A percentile compares a stretch with the other conserved stretches of the same genome.
Conservation (phyloP, 2,329 filamentous ascomycete genomes). For the Elsinoe batatas region DNA sequence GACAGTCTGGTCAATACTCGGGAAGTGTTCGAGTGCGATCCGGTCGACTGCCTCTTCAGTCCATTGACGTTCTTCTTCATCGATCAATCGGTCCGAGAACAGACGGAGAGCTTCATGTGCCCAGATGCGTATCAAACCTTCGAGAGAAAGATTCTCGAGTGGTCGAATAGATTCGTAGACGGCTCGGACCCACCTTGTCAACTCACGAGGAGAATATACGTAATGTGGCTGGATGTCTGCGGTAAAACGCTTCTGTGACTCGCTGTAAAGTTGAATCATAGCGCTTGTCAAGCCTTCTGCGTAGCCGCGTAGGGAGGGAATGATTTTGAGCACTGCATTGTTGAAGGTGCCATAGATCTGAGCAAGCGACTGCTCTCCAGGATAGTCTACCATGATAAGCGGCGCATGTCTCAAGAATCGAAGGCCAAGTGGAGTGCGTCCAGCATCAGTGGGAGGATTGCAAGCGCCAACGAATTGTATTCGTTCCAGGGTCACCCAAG, state of each 20-base stretch:
- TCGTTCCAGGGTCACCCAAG: constrained; percentile 92
- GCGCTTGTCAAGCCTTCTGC: constrained; percentile 87
- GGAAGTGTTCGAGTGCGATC: constrained; percentile 86
- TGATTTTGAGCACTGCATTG: constrained; percentile 88
- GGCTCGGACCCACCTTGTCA: constrained; percentile 95
- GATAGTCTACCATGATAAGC: constrained; percentile 99
- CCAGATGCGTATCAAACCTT: constrained; percentile 94
- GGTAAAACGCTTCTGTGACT: constrained; percentile 90
- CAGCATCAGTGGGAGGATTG: constrained; percentile 94
- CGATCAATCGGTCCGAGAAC: constrained; percentile 94
- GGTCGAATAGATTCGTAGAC: constrained; percentile 95
- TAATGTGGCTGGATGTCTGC: constrained; percentile 97
- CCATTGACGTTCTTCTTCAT: constrained; percentile 89
- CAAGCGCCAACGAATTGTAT: constrained; percentile 99
- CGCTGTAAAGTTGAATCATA: constrained; percentile 94
- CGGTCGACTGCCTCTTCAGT: constrained; percentile 79
- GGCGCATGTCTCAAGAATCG: constrained; percentile 93
- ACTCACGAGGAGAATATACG: constrained; percentile 96
- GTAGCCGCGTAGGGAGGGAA: constrained; percentile 89
- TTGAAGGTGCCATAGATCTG: constrained; percentile 99
- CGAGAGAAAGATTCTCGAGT: constrained; percentile 74
- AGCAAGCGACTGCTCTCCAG: constrained; percentile 82
- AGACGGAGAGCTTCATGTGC: constrained; percentile 91
- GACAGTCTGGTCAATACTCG: constrained; percentile 82
- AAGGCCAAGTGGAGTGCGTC: constrained; percentile 85